A percentile compares a stretch with the other conserved stretches of the same genome.
These are phyloP conservation scores for Ilyonectria robusta DNA, from an alignment of 2,329 filamentous ascomycete genomes.

Conservation along the genomic window DNA sequence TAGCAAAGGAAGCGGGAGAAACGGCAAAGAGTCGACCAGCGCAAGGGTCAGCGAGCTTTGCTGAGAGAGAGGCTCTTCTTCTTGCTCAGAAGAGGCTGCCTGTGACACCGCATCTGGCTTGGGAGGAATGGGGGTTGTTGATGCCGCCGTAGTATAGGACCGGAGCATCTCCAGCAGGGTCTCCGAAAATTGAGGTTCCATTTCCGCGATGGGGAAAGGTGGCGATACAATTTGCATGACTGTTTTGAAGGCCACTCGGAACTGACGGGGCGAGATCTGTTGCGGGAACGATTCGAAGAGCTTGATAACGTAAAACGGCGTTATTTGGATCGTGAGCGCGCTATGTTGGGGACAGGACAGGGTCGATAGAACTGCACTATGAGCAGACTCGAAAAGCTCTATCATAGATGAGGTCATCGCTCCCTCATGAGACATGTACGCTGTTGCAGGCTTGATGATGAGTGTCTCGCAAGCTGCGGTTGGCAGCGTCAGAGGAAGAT, in stretches of 20 bases:
- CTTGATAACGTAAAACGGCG: slow-evolving; percentile 87
- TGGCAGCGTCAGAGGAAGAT: slow-evolving; percentile 80
- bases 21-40: slow-evolving; percentile 84
- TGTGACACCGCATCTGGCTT: slow-evolving; percentile 55
- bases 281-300: slow-evolving; percentile 85
- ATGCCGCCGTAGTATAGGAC: slow-evolving; percentile 68
- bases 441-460: slow-evolving; percentile 79
- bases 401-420: slow-evolving; percentile 62
- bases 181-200: slow-evolving; percentile 84
- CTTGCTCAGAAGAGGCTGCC: slow-evolving; percentile 41
- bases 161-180: slow-evolving; percentile 85
- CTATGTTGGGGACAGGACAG: slow-evolving; percentile 86
- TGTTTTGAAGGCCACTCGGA: slow-evolving; percentile 89
- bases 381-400: slow-evolving; percentile 87
- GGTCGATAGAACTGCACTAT: slow-evolving; percentile 84
- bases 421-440: slow-evolving; percentile 73
- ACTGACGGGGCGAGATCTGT: slow-evolving; percentile 86
- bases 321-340: slow-evolving; percentile 76
- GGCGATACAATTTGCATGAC: slow-evolving; percentile 86
- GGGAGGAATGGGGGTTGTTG: slow-evolving; percentile 59
- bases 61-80: slow-evolving; percentile 72
- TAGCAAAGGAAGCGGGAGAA: slow-evolving; percentile 77
- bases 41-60: slow-evolving; percentile 84
- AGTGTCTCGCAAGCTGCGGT: slow-evolving; percentile 78
- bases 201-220: slow-evolving; percentile 80